Base-by-base conservation (phyloP, 495 filamentous ascomycete genomes). In the Penicillium macrosclerotiorum region DNA sequence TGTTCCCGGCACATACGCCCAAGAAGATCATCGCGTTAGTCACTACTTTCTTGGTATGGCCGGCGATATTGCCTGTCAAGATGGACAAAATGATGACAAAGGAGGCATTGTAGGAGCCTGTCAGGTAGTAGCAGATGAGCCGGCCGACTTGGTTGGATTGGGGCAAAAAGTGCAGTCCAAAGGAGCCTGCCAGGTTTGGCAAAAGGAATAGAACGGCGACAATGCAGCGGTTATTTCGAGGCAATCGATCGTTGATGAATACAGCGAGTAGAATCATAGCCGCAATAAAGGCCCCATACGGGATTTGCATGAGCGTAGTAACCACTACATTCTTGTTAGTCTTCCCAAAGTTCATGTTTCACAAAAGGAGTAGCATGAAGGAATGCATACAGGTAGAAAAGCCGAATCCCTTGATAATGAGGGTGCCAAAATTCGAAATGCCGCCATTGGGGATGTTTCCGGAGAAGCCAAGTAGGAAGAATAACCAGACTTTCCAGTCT, bases 41-140 rank as follows among this genome's bases (percentile, higher is more conserved):
- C 26, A 77, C 68, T 4, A 75, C 70, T 36, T 82, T 80, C 58
- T 84, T 84, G 1, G 78, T 79, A 33, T 83, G 78, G 1, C 79
- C 74, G 1, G 68, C 76, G 38, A 66, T 73, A 43, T 79, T 79
- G 8, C 65, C 68, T 0, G 77, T 84, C 3, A 71, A 60, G 11
- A 85, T 63, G 8, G 75, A 78, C 25, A 82, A 66, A 1, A 73
- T 68, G 27, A 83, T 61, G 9, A 81, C 77, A 24, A 77, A 81
- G 0, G 80, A 76, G 1, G 78, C 81, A 43, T 79, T 76, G 49
- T 82, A 84, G 1, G 75, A 75, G 0, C 77, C 75, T 0, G 73
- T 72, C 12, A 79, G 55, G 44, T 76, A 69, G 50, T 78, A 82
- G 37, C 71, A 73, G 12, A 77, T 64, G 11, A 80, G 52, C 8